phyloP scores from a whole-genome alignment of 2,329 filamentous ascomycete species.

The Ceratocystis alfenasii region DNA sequence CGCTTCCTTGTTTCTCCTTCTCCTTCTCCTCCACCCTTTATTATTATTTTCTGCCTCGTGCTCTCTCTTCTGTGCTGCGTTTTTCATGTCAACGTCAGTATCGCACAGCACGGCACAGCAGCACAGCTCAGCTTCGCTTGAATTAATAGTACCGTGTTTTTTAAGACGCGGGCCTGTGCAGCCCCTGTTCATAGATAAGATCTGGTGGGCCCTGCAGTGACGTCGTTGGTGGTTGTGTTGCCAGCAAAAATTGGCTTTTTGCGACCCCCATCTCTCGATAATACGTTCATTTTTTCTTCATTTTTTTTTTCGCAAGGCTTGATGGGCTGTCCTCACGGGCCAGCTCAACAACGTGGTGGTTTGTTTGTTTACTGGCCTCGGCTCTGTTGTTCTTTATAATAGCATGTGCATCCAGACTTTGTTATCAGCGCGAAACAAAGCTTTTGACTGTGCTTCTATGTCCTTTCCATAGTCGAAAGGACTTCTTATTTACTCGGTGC shows the following conservation, averaged over 20 bases:
- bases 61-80: background rate
- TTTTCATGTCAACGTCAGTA: background rate
- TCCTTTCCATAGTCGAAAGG: background rate
- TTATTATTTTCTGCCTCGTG: background rate
- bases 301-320: background rate
- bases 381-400: background rate
- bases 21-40: background rate
- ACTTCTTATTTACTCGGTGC: background rate
- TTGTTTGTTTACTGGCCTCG: conserved; percentile 1
- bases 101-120: background rate
- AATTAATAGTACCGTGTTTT: background rate
- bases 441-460: background rate
- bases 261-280: background rate
- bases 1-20: background rate
- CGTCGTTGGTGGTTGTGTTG: conserved; percentile 4
- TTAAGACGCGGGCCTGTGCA: background rate
- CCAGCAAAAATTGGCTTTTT: background rate
- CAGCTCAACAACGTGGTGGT: conserved; percentile 4
- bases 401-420: background rate
- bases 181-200: conserved; percentile 1
- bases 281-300: background rate
- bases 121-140: background rate
- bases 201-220: conserved; percentile 2
- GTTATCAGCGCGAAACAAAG: background rate
- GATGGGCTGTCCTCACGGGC: background rate